Base-by-base conservation (phyloP, 805 yeast species). In the Barnettozyma sucrosica region DNA sequence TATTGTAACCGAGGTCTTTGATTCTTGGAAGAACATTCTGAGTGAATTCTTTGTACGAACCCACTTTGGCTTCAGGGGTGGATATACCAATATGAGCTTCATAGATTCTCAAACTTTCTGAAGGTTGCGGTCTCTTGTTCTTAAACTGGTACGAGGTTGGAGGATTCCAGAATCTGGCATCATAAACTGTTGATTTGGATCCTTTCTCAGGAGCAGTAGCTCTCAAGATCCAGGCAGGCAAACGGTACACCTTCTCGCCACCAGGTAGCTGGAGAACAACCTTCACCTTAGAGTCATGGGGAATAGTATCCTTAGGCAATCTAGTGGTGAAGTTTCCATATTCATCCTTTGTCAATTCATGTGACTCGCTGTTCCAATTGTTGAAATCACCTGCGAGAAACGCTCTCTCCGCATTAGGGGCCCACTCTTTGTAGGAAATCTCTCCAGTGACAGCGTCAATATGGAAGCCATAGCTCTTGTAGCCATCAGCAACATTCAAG, bases 61-160 rank as follows among this genome's bases (percentile, higher is more conserved):
- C 96, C 45, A 93, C 70, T 49, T 79, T 79, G 30, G 93, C 90
- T 49, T 92, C 93, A 1, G 96, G 90, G 3, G 95, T 81, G 0
- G 97, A 89, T 50, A 92, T 92, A 26, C 99, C 99, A 24, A 87
- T 79, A 63, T 92, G 99, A 28, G 97, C 97, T 68, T 92, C 99
- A 67, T 92, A 92, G 47, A 92, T 85, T 63, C 85, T 81, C 53
- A 85, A 67, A 10, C 80, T 75, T 37, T 66, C 68, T 34, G 62
- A 56, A 26, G 78, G 67, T 8, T 60, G 58, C 0, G 97, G 97
- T 54, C 95, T 72, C 32, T 65, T 45, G 63, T 87, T 65, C 63
- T 82, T 76, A 70, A 86, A 88, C 21, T 68, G 52, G 34, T 59
- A 57, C 1, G 51, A 30, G 0, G 55, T 47, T 2, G 70, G 62